Conservation (phyloP, 2,329 filamentous ascomycete species). For the Pseudopyricularia javanii region DNA sequence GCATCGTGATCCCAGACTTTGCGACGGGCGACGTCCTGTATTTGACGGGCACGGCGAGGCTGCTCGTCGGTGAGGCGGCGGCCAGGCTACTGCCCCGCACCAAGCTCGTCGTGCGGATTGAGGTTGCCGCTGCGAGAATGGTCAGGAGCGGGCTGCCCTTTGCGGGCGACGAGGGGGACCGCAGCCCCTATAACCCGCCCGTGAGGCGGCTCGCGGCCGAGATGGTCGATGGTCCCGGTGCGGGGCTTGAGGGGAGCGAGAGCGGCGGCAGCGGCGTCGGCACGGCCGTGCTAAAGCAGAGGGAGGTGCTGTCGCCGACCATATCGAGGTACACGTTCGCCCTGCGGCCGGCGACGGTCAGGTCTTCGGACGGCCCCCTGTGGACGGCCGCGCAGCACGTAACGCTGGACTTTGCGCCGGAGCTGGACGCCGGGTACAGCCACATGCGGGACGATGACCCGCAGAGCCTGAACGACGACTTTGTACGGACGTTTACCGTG, state of each 20-base stretch:
- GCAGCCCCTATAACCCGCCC: conserved; percentile 69
- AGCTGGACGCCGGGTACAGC: conserved; percentile 61
- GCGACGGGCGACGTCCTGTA: conserved; percentile 62
- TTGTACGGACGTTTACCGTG: conserved; percentile 71
- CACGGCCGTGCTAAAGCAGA: conserved; percentile 43
- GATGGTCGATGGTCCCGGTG: conserved; percentile 13
- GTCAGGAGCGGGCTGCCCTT: conserved; percentile 57
- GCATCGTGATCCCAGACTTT: conserved; percentile 64
- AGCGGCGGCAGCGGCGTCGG: conserved; percentile 9
- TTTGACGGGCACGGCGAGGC: conserved; percentile 54
- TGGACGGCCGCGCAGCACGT: conserved; percentile 68
- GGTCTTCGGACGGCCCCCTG: conserved; percentile 11
- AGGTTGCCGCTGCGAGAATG: conserved; percentile 45
- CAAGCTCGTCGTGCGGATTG: conserved; percentile 61
- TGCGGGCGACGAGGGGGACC: conserved; percentile 43
- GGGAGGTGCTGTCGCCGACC: conserved; percentile 49
- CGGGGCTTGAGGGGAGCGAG: not conserved
- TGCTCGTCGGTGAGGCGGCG: conserved; percentile 54
- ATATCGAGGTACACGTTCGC: conserved; percentile 51
- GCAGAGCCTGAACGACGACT: conserved; percentile 72
- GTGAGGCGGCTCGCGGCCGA: conserved; percentile 55
- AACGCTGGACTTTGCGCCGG: conserved; percentile 57
- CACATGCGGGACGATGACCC: conserved; percentile 82
- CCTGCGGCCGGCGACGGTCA: conserved; percentile 9
- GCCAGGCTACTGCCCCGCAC: conserved; percentile 51